phyloP scores from a whole-genome alignment of 2,329 filamentous ascomycete genomes.

The Pseudopyricularia javanii region DNA sequence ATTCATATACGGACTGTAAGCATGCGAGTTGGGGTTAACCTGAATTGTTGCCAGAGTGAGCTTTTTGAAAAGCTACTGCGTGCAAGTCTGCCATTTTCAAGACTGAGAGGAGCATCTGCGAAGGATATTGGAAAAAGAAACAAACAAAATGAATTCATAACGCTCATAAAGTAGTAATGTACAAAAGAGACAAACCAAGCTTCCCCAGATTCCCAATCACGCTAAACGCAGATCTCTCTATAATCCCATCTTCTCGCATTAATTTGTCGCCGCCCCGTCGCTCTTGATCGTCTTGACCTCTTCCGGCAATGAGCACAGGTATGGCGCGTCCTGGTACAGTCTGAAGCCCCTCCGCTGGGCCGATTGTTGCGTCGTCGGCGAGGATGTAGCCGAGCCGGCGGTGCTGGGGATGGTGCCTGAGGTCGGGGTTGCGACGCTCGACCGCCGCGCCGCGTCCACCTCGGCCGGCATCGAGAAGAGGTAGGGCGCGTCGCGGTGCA shows the following conservation, averaged over 20 bases:
- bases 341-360: background rate
- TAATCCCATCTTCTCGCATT: background rate
- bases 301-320: background rate
- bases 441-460: background rate
- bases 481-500: constrained; percentile 1
- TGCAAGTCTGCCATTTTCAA: too few species aligned
- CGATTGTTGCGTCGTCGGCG: background rate
- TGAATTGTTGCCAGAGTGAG: too few species aligned
- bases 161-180: background rate
- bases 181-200: background rate
- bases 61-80: too few species aligned
- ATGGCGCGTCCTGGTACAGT: background rate
- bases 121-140: too few species aligned
- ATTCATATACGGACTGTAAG: too few species aligned
- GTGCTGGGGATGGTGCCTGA: background rate
- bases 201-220: background rate
- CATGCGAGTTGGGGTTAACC: too few species aligned
- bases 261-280: background rate
- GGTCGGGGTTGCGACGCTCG: background rate
- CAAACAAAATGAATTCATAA: too few species aligned
- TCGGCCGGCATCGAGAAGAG: background rate
- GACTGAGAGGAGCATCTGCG: too few species aligned
- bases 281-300: background rate
- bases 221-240: too few species aligned
- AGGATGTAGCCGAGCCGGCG: background rate